Base-by-base conservation (phyloP, 768 basidiomycete species). In the Rubroboletus satanas region DNA sequence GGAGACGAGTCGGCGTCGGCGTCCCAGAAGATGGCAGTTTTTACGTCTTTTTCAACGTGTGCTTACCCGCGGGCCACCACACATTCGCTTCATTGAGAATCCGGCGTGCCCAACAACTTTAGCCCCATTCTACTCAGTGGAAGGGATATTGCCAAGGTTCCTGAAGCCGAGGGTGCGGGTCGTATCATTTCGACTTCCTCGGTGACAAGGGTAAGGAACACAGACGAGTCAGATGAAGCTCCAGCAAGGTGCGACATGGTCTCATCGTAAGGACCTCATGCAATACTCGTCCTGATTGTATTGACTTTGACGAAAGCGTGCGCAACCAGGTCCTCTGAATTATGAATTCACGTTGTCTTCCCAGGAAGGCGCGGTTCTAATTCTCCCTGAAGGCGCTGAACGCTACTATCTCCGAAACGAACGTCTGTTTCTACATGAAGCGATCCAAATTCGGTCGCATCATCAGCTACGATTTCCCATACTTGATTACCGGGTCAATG, bases 21-120 rank as follows among this genome's bases (percentile, higher is more conserved):
- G 66, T 62, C 31, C 56, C 68, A 7, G 61, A 61, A 14, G 59
- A 64, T 32, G 74, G 73, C 28, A 63, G 59, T 11, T 76, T 76
- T 38, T 66, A 69, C 46, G 69, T 71, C 49, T 65, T 74, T 5
- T 75, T 75, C 59, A 74, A 73, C 29, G 62, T 73, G 1, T 71
- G 64, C 41, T 54, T 71, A 10, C 65, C 70, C 35, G 21, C 21
- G 21, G 21, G 21, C 21, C 21, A 59, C 62, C 7, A 55, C 64
- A 3, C 70, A 74, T 41, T n/a, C 60, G 0, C 59, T 53, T 29
- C 51, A 57, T 7, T 32, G 17, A 37, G 49, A 45, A 29, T 52
- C 44, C 0, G 58, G 62, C 0, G 62, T 74, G 0, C 70, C 74
- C 1, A 53, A 58, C 3, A 57, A 60, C 15, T 74, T 72, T 48